These are phyloP conservation scores for Tetracentron sinense DNA, from an alignment of 164 flowering plant genomes.

Conservation along the genomic window DNA sequence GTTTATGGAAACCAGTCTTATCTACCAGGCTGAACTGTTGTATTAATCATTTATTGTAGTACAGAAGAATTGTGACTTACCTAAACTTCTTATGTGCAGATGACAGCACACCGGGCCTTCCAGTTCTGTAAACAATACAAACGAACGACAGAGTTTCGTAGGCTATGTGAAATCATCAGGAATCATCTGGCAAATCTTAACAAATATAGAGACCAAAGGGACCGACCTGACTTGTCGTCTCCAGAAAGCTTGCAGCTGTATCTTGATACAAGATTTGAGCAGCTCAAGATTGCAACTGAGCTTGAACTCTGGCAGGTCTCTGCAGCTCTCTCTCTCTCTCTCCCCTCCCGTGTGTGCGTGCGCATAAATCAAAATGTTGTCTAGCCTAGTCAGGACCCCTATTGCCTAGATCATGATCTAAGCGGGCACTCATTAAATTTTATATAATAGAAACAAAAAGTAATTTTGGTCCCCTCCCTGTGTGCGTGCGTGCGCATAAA, in stretches of 20 bases:
- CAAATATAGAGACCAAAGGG: slow-evolving; percentile 91
- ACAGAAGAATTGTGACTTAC: neutral
- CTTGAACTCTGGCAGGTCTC: slow-evolving; percentile 94
- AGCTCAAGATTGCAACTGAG: slow-evolving; percentile 90
- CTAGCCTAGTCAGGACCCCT: no score
- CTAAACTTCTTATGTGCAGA: slow-evolving; percentile 33
- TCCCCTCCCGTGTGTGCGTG: neutral
- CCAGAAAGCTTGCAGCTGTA: slow-evolving; percentile 93
- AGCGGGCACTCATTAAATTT: no score
- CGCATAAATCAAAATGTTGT: neutral
- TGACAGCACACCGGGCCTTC: slow-evolving; percentile 95
- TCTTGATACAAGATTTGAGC: slow-evolving; percentile 94
- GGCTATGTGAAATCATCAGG: slow-evolving; percentile 91
- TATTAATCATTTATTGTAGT: neutral
- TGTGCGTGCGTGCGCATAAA: neutral
- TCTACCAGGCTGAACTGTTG: neutral
- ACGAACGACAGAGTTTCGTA: slow-evolving; percentile 84
- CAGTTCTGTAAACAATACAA: slow-evolving; percentile 97
- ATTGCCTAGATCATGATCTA: no score
- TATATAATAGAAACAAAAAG: no score
- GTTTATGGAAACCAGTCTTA: neutral
- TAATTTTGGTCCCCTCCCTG: no score
- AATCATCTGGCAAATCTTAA: slow-evolving; percentile 87
- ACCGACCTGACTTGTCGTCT: slow-evolving; percentile 76
- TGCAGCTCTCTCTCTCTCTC: neutral